A percentile compares a stretch with the other conserved stretches of the same genome.
phyloP scores from a whole-genome alignment of 1,284 basidiomycete genomes.

The Psilocybe mexicana region DNA sequence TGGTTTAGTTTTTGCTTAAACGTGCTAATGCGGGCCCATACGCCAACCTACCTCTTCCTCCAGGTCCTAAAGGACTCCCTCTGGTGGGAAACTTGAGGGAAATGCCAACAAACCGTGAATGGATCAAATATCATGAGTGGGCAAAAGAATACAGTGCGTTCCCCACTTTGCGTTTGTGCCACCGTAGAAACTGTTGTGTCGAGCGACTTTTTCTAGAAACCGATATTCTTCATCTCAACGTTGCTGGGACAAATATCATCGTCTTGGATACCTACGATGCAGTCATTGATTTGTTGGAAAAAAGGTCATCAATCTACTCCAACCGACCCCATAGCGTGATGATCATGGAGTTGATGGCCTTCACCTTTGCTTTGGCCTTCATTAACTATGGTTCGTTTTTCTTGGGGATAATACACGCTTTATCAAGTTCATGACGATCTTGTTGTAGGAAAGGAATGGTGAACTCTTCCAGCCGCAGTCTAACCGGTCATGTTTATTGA shows the following conservation, averaged over 20 bases:
- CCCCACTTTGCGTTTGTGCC: not conserved
- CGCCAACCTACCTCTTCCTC: conserved; percentile 17
- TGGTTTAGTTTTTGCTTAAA: not conserved
- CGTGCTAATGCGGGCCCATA: not conserved
- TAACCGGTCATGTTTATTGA: not conserved
- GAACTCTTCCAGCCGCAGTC: no score
- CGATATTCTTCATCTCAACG: conserved; percentile 39
- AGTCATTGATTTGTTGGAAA: conserved; percentile 42
- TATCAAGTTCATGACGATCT: not conserved
- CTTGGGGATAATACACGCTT: not conserved
- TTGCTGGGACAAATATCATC: conserved; percentile 37
- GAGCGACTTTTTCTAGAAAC: conserved; percentile 24
- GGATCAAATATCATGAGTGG: conserved; percentile 21
- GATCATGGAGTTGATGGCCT: conserved; percentile 21
- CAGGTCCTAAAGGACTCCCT: conserved; percentile 22
- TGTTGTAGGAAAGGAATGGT: not conserved
- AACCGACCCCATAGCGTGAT: conserved; percentile 10
- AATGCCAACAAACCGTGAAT: conserved; percentile 18
- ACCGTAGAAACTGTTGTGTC: no score
- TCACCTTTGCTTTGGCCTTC: conserved; percentile 9
- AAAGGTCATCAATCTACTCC: conserved; percentile 41
- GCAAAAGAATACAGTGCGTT: conserved; percentile 18
- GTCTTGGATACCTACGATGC: conserved; percentile 39
- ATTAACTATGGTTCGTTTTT: not conserved
- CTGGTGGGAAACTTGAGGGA: conserved; percentile 25